A percentile compares a stretch with the other conserved stretches of the same genome.
These are phyloP conservation scores for Suhomyces tanzawaensis DNA, from an alignment of 805 yeast species.

Conservation along the genomic window DNA sequence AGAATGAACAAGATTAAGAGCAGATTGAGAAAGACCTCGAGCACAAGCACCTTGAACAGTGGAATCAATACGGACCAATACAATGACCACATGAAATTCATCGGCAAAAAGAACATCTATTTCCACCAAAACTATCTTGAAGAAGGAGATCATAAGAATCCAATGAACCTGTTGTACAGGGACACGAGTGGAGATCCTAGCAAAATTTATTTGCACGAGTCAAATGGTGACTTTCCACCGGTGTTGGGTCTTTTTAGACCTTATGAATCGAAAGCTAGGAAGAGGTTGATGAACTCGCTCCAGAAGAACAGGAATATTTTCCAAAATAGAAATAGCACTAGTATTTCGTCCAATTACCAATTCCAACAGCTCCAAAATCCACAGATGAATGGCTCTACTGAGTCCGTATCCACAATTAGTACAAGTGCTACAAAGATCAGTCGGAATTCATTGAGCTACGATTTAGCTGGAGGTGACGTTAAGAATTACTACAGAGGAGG, in stretches of 20 bases:
- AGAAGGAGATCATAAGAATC: slow-evolving; percentile 11
- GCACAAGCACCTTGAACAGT: slow-evolving; percentile 7
- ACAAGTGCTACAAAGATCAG: slow-evolving; percentile 3
- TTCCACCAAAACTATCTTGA: slow-evolving; percentile 35
- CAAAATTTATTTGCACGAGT: slow-evolving; percentile 24
- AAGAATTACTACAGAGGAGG: slow-evolving; percentile 43
- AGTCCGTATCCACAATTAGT: slow-evolving; percentile 2
- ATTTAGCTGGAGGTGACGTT: slow-evolving; percentile 23
- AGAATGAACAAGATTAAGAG: slow-evolving; percentile 22
- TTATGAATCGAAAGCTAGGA: slow-evolving; percentile 35
- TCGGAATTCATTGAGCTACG: slow-evolving; percentile 16
- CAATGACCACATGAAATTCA: slow-evolving; percentile 18
- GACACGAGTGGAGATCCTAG: slow-evolving; percentile 19
- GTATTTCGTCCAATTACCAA: neutral
- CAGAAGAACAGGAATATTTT: slow-evolving; percentile 17
- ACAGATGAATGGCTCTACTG: neutral
- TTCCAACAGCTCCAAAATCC: slow-evolving; percentile 2
- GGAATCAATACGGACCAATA: slow-evolving; percentile 2
- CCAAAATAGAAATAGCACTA: slow-evolving; percentile 1
- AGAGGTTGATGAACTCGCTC: slow-evolving; percentile 35
- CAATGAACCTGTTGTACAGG: slow-evolving; percentile 7
- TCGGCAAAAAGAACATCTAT: slow-evolving; percentile 36
- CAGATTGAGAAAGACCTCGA: slow-evolving; percentile 10
- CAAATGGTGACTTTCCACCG: slow-evolving; percentile 11
- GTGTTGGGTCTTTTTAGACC: slow-evolving; percentile 38